Base-by-base conservation (phyloP, 345 rosid species). In the Cardiospermum halicacabum region DNA sequence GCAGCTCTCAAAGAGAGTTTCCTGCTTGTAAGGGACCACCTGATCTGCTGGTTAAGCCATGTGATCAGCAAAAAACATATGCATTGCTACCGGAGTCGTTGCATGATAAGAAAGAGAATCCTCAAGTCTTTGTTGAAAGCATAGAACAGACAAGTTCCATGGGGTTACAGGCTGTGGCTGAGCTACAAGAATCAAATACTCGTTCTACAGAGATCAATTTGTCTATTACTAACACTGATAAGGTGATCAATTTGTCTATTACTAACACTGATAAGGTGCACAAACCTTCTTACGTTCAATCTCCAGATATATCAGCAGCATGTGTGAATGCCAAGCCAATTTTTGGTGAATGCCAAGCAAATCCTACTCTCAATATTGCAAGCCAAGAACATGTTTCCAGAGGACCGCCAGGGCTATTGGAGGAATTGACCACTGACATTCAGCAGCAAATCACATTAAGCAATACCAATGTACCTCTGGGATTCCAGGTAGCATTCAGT, bases 21-120 rank as follows among this genome's bases (percentile, higher is more conserved):
- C 39, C 53, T 47, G 67, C 27, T 39, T 47, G 21, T 7, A 67
- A 67, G 43, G 62, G 72, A 31, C 49, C 39, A 4, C 59, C 65
- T 7, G 65, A 67, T 15, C n/a, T 50, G 43, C 65, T 39, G 50
- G 22, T 49, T 39, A 57, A 68, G 48, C 55, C 57, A 39, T 22
- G 68, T 12, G 64, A 57, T 16, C 72, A 16, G 62, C 55, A 43
- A 62, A 28, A 47, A 22, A 43, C 40, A 25, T 4, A 12, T 37
- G n/a, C 8, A 43, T 25, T 34, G 4, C 60, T 11, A 12, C 59
- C 71, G 18, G 21, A 56, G 27, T 30, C 62, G 21, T 18, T 21
- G n/a, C 55, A 8, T 43, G 56, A 31, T 5, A 15, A 43, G 51
- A 61, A 61, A 45, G 55, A 30, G 11, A 30, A n/a, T 10, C 19